phyloP scores from a whole-genome alignment of 768 basidiomycete species.

The Candolleomyces aberdarensis region DNA sequence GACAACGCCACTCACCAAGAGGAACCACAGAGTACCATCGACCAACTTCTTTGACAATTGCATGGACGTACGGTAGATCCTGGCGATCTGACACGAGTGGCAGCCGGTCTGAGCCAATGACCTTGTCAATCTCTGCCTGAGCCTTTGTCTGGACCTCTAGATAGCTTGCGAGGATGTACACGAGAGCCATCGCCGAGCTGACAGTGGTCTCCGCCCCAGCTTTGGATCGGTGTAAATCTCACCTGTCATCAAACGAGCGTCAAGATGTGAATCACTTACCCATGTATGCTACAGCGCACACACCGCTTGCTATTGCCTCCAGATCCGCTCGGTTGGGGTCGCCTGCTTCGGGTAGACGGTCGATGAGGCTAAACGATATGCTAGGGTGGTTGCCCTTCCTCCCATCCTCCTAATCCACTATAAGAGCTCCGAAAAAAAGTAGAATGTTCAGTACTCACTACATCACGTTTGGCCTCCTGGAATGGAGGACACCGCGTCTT shows the following conservation, averaged over 20 bases:
- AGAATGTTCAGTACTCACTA: constrained; percentile 7
- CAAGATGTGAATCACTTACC: constrained; percentile 1
- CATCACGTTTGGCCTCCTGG: constrained; percentile 13
- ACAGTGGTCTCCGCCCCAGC: constrained; percentile 1
- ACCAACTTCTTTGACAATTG: constrained; percentile 22
- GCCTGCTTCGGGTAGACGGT: not conserved
- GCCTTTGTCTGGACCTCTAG: constrained; percentile 23
- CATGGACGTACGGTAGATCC: constrained; percentile 20
- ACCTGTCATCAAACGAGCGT: not conserved
- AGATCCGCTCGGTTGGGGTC: not conserved
- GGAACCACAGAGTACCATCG: constrained; percentile 17
- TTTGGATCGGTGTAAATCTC: too few relatives aligned
- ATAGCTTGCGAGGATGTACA: constrained; percentile 23
- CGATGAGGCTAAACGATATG: not conserved
- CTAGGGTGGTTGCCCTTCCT: not conserved
- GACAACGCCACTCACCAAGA: constrained; percentile 11
- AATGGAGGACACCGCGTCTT: constrained; percentile 19
- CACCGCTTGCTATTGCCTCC: not conserved
- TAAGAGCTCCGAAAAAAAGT: not conserved
- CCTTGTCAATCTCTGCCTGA: constrained; percentile 22
- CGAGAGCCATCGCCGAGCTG: constrained; percentile 13
- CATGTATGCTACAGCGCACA: not conserved
- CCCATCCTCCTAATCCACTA: not conserved
- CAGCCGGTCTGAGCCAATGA: constrained; percentile 20
- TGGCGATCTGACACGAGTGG: constrained; percentile 22